A percentile compares a stretch with the other conserved stretches of the same genome.
phyloP scores from a whole-genome alignment of 192 early-diverging fungal genomes.

The Podila minutissima region DNA sequence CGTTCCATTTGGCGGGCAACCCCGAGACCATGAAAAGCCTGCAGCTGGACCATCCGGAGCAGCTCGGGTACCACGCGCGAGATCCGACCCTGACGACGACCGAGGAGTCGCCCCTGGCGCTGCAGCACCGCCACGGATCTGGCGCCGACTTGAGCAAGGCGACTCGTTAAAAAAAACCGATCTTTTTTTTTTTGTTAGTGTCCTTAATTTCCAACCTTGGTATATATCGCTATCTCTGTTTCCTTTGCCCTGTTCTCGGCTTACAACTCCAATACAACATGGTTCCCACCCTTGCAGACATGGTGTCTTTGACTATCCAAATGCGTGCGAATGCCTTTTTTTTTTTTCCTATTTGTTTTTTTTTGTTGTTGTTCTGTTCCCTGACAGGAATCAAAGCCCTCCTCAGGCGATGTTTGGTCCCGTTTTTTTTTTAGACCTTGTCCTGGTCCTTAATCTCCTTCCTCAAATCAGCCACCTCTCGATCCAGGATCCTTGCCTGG shows the following conservation, averaged over 20 bases:
- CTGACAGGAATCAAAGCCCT: too few relatives aligned
- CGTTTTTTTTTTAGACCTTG: conserved; percentile 26
- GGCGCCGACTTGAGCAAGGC: conserved; percentile 15
- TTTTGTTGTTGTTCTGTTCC: too few relatives aligned
- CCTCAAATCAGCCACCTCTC: conserved; percentile 69
- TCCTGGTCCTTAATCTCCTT: conserved; percentile 51
- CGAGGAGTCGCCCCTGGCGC: conserved; percentile 8
- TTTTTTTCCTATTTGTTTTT: too few relatives aligned
- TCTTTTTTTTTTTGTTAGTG: background rate
- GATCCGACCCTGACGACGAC: conserved; percentile 11
- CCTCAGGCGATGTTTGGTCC: too few relatives aligned
- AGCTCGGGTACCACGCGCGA: conserved; percentile 28
- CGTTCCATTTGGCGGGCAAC: conserved; percentile 33
- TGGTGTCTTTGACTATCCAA: too few relatives aligned
- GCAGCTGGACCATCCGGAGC: conserved; percentile 31
- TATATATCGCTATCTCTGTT: background rate
- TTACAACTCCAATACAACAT: background rate
- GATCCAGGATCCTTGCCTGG: conserved; percentile 69
- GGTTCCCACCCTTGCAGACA: too few relatives aligned
- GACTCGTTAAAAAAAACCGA: background rate
- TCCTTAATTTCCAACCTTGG: too few relatives aligned
- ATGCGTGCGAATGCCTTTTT: too few relatives aligned
- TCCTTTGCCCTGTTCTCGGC: background rate
- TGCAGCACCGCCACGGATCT: conserved; percentile 7
- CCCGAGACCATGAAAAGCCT: conserved; percentile 33